phyloP scores from a whole-genome alignment of 1,284 basidiomycete genomes.

The Meira miltonrushii region DNA sequence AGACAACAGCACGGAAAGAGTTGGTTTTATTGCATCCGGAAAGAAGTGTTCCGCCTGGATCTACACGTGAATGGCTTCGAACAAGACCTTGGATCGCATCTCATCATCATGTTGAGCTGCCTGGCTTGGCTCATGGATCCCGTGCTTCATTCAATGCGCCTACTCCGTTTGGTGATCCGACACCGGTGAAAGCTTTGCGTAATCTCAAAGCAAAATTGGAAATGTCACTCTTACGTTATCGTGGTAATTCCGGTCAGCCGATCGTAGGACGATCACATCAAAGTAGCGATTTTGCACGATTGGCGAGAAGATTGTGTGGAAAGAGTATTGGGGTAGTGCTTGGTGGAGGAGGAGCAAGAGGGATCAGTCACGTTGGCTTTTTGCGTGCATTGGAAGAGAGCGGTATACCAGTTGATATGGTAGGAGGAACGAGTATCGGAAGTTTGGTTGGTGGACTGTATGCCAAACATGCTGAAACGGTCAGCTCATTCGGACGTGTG shows the following conservation, averaged over 20 bases:
- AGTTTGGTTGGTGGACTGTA: constrained; percentile 88
- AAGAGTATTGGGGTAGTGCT: constrained; percentile 89
- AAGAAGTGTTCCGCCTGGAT: constrained; percentile 79
- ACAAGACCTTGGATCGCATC: constrained; percentile 84
- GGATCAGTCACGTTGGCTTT: constrained; percentile 85
- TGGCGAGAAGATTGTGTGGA: constrained; percentile 85
- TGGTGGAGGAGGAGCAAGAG: constrained; percentile 91
- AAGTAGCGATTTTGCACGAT: constrained; percentile 83
- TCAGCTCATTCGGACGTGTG: constrained; percentile 77
- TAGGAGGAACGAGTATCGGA: constrained; percentile 79
- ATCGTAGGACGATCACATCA: constrained; percentile 61
- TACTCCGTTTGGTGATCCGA: constrained; percentile 61
- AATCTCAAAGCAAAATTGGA: constrained; percentile 82
- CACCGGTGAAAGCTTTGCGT: constrained; percentile 73
- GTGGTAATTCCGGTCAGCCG: constrained; percentile 57
- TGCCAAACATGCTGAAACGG: constrained; percentile 83
- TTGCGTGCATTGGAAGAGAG: constrained; percentile 85
- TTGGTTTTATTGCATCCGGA: constrained; percentile 89
- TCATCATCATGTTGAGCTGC: constrained; percentile 82
- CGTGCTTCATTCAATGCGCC: neutral
- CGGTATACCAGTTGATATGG: constrained; percentile 85
- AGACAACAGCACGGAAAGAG: constrained; percentile 95
- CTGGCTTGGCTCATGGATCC: constrained; percentile 54
- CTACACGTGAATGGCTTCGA: constrained; percentile 93
- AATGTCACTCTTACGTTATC: constrained; percentile 60